Evolutionary conservation across 805 yeast species (phyloP), one percentile per base, ranked within the genome.

Genomic region (Pichia phayaonensis): DNA sequence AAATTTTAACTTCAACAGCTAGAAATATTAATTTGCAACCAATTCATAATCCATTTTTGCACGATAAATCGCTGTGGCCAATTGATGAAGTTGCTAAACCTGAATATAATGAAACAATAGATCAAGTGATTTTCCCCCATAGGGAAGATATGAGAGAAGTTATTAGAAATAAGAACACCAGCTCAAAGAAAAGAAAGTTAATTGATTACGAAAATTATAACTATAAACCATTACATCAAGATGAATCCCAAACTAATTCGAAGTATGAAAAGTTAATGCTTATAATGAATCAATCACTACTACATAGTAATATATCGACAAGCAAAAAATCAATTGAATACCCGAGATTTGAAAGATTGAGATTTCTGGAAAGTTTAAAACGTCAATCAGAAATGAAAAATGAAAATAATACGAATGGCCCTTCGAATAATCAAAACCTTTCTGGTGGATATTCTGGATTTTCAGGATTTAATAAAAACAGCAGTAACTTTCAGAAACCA

Each of bases 221-320:
- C 54, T 59, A 66, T 59, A 46, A 51, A 64, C 68, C 59, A 48
- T 73, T 83, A 43, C 89, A 83, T 58, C 90, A 83, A 61, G 89
- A 84, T 55, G 62, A 73, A 24, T 79, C 82, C 39, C 96, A 89
- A 62, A 86, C 86, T 58, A 79, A 83, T 50, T 81, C 90, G 1
- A 95, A 89, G 56, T 89, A 86, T 69, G 98, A 94, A 66, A 95
- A 88, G 62, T 72, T 90, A 62, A 92, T 92, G 98, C 72, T 83
- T 29, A 73, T 81, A 11, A 70, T 83, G 74, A 76, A 74, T 55
- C 84, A 81, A 65, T 40, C 70, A 61, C 50, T 67, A 65, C 48
- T 66, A 59, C 57, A 74, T 70, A 57, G 60, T 43, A 57, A 57
- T 45, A 21, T 55, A 15, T 49, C 69, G 73, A 66, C 74, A 1